These are phyloP conservation scores for Kickxella alabastrina DNA, from an alignment of 192 early-diverging fungal genomes.

Conservation along the genomic window DNA sequence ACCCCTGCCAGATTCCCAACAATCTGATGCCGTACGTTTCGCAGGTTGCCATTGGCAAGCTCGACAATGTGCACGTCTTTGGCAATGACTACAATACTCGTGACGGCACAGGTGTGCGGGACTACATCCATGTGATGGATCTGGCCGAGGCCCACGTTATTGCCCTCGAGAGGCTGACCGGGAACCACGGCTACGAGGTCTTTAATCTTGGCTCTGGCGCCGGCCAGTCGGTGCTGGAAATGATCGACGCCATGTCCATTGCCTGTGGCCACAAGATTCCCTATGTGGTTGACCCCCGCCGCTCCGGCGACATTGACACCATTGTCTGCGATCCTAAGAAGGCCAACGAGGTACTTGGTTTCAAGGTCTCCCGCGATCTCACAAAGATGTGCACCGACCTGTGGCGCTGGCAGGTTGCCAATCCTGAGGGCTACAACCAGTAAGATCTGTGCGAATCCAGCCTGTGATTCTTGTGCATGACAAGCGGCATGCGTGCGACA, in stretches of 20 bases:
- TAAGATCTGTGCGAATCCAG: too few relatives aligned
- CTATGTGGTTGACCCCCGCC: slow-evolving; percentile 61
- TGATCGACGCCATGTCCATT: slow-evolving; percentile 76
- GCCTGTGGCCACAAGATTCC: slow-evolving; percentile 80
- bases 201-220: slow-evolving; percentile 90
- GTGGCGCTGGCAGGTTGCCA: slow-evolving; percentile 69
- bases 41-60: slow-evolving; percentile 81
- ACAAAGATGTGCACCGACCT: slow-evolving; percentile 65
- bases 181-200: slow-evolving; percentile 56
- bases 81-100: slow-evolving; percentile 88
- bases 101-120: slow-evolving; percentile 90
- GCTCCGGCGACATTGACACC: slow-evolving; percentile 79
- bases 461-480: too few relatives aligned
- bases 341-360: slow-evolving; percentile 60
- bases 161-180: slow-evolving; percentile 69
- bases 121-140: slow-evolving; percentile 96
- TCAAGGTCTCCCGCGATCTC: slow-evolving; percentile 57
- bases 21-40: slow-evolving; percentile 89
- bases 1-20: slow-evolving; percentile 78
- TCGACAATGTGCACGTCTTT: slow-evolving; percentile 81
- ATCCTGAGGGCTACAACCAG: slow-evolving; percentile 64
- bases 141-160: slow-evolving; percentile 84
- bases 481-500: too few relatives aligned
- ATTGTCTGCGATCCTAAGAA: slow-evolving; percentile 75
- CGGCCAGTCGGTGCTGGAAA: slow-evolving; percentile 91